Evolutionary conservation across 768 basidiomycete genomes (phyloP).

Genomic region (Serendipita sp.): DNA sequence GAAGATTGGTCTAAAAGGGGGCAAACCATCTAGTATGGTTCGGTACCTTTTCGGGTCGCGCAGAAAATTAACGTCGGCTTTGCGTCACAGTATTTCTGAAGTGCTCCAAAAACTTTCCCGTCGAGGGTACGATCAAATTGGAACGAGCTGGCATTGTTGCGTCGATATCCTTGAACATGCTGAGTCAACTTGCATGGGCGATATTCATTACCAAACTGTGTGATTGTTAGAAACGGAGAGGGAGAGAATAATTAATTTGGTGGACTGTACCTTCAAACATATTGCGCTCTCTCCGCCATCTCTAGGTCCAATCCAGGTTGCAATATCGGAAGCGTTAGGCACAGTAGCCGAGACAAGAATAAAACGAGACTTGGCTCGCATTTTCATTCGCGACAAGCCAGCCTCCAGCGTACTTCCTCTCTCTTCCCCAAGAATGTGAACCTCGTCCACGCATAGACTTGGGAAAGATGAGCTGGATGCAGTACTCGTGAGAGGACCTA

Average conservation of each 20-base stretch:
- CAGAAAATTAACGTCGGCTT: constrained; percentile 85
- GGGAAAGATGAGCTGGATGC: neutral
- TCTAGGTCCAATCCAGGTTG: constrained; percentile 60
- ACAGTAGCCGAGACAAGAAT: constrained; percentile 85
- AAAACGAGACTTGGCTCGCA: constrained; percentile 55
- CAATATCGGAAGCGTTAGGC: constrained; percentile 84
- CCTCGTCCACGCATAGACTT: constrained; percentile 30
- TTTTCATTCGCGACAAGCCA: constrained; percentile 84
- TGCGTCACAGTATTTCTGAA: constrained; percentile 54
- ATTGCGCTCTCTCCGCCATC: constrained; percentile 31
- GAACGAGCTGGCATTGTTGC: constrained; percentile 62
- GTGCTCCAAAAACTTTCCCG: constrained; percentile 49
- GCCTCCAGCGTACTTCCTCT: constrained; percentile 91
- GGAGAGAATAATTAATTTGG: neutral
- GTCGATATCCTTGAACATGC: constrained; percentile 54
- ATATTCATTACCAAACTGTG: constrained; percentile 82
- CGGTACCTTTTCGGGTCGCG: constrained; percentile 66
- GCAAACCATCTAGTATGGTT: neutral
- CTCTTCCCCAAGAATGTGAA: constrained; percentile 80
- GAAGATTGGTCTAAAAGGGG: neutral
- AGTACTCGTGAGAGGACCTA: constrained; percentile 14
- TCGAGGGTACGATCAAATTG: constrained; percentile 57
- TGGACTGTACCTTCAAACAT: constrained; percentile 45
- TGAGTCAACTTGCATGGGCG: constrained; percentile 69
- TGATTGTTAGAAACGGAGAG: neutral